Conservation (phyloP, 1,284 basidiomycete species). For the Boletus semigastroideus region DNA sequence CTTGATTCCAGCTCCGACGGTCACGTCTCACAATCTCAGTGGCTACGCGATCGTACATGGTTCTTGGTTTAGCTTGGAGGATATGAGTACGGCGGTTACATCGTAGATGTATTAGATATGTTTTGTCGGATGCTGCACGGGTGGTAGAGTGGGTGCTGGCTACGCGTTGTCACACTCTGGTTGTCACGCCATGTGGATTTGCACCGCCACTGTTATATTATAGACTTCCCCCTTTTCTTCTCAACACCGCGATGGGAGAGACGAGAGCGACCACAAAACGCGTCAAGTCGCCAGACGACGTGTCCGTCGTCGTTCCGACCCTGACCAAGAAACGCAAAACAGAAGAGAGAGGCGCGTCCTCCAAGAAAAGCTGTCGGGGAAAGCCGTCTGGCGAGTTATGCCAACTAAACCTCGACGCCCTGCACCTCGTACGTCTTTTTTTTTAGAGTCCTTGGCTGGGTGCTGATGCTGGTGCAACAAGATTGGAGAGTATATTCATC, state of each 20-base stretch:
- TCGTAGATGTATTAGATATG: too few species aligned
- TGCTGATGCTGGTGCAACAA: not conserved
- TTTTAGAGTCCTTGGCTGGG: not conserved
- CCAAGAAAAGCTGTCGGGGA: not conserved
- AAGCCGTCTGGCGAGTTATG: slow-evolving; percentile 1
- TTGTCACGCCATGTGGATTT: too few species aligned
- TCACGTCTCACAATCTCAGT: too few species aligned
- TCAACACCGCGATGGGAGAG: not conserved
- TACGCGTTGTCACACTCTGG: too few species aligned
- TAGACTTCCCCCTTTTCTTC: not conserved
- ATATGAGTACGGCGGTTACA: too few species aligned
- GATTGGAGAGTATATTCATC: slow-evolving; percentile 10
- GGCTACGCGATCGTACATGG: too few species aligned
- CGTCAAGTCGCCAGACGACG: not conserved
- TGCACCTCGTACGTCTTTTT: slow-evolving; percentile 3
- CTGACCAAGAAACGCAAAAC: not conserved
- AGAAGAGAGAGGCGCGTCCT: not conserved
- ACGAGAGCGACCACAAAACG: slow-evolving; percentile 1
- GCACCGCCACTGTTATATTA: too few species aligned
- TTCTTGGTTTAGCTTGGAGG: too few species aligned
- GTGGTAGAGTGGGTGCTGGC: too few species aligned
- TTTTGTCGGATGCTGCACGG: too few species aligned
- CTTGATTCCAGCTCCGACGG: too few species aligned
- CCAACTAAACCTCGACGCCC: slow-evolving; percentile 11
- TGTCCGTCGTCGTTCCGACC: not conserved